These are phyloP conservation scores for Aspergillus tubingensis DNA, from an alignment of 2,329 filamentous ascomycete species.

Conservation along the genomic window DNA sequence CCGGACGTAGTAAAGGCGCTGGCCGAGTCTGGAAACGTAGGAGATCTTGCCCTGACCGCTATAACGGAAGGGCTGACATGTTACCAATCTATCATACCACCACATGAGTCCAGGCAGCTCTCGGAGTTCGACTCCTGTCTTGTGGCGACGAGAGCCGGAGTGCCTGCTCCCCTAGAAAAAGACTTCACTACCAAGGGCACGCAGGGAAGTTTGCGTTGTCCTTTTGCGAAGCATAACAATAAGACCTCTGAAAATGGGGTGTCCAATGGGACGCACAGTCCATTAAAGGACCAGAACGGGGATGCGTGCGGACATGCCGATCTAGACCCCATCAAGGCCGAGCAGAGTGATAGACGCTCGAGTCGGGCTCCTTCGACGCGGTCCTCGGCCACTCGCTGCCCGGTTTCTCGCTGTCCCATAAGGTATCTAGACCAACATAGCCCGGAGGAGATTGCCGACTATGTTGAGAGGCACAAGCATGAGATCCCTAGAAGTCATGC, in stretches of 20 bases:
- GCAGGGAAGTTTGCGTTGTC: slow-evolving; percentile 77
- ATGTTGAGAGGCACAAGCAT: slow-evolving; percentile 94
- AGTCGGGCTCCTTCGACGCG: slow-evolving; percentile 41
- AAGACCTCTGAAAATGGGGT: slow-evolving; percentile 41
- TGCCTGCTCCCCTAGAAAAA: slow-evolving; percentile 72
- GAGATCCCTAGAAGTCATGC: slow-evolving; percentile 92
- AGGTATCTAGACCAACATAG: slow-evolving; percentile 90
- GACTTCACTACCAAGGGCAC: slow-evolving; percentile 88
- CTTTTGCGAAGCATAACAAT: slow-evolving; percentile 64
- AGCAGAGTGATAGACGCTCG: slow-evolving; percentile 49
- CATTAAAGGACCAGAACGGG: slow-evolving; percentile 44
- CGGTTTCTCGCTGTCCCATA: slow-evolving; percentile 76
- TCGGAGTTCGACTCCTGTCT: slow-evolving; percentile 42
- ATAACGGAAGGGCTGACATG: slow-evolving; percentile 44
- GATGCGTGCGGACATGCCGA: slow-evolving; percentile 55
- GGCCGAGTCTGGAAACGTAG: slow-evolving; percentile 66
- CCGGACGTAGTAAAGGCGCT: slow-evolving; percentile 59
- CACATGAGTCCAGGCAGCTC: slow-evolving; percentile 31
- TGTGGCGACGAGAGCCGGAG: slow-evolving; percentile 53
- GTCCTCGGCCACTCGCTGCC: slow-evolving; percentile 65
- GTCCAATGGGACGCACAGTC: slow-evolving; percentile 42
- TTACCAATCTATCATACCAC: slow-evolving; percentile 40
- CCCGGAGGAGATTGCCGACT: slow-evolving; percentile 87
- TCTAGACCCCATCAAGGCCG: slow-evolving; percentile 59
- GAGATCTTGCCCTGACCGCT: slow-evolving; percentile 53